Percentiles rank a stretch among this genome's conserved stretches.
phyloP scores from a whole-genome alignment of 75 land plant genomes.

The Sequoiadendron giganteum region DNA sequence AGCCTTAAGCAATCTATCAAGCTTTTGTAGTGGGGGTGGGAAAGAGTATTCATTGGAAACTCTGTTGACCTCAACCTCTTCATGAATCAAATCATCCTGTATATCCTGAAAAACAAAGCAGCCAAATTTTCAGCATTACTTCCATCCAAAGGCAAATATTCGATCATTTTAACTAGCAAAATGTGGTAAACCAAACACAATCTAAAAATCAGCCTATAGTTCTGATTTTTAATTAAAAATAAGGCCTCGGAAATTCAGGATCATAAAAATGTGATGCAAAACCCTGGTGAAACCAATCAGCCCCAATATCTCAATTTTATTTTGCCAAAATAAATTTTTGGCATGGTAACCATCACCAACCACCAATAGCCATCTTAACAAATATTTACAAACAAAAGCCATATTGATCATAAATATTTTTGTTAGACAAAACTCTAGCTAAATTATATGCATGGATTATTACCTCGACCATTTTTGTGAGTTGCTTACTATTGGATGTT shows the following conservation, averaged over 20 bases:
- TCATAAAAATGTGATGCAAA: neutral
- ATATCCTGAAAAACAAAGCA: constrained; percentile 41
- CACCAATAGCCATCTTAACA: neutral
- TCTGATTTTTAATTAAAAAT: neutral
- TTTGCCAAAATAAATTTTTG: neutral
- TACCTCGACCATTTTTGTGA: constrained; percentile 77
- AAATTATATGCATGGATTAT: neutral
- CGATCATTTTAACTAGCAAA: constrained; percentile 9
- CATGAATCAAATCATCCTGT: constrained; percentile 69
- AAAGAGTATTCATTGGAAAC: constrained; percentile 32
- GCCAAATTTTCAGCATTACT: neutral
- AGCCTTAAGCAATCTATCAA: constrained; percentile 47
- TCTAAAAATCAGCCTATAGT: neutral
- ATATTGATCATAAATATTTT: neutral
- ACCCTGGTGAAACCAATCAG: neutral
- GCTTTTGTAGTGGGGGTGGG: constrained; percentile 66
- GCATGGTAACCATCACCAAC: neutral
- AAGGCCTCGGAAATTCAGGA: neutral
- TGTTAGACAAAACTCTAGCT: neutral
- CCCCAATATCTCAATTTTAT: neutral
- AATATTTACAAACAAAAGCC: neutral
- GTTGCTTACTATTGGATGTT: constrained; percentile 47
- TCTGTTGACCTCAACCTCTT: constrained; percentile 51
- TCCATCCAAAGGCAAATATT: neutral
- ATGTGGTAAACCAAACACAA: neutral